Evolutionary conservation across 140 eudicot genomes (phyloP), one percentile per base, ranked within the genome.

Genomic region (Ambrosia hybrid): DNA sequence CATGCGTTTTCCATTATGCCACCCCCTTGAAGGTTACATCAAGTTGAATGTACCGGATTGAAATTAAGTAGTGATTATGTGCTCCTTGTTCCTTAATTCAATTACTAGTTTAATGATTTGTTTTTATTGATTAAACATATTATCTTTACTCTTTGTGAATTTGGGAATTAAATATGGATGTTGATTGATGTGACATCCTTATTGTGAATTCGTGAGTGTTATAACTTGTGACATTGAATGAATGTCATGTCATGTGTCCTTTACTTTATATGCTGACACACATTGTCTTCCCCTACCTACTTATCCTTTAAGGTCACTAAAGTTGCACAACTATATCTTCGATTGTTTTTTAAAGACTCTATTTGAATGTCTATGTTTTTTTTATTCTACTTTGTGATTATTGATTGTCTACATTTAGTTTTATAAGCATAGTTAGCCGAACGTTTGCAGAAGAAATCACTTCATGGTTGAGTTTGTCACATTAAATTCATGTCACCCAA

Each of bases 271-370:
- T 72, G 69, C 65, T 57, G 67, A 72, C 74, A 78, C 59, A 53
- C 78, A 72, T 67, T 65, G 39, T 57, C 46, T 65, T 71, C 78
- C 83, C 74, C 73, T 57, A 65, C 70, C 63, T 65, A 78, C 78
- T 72, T 57, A 74, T 78, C 66, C 74, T 78, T 56, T 12, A 48
- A 59, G n/a, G 36, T 68, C 46, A 68, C 70, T 49, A 58, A 68
- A 37, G 16, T 68, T 16, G 46, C 52, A 59, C 59, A 57, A 45
- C 62, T 76, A 45, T 48, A 48, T 9, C 69, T 68, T 57, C 15
- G 59, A 55, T 66, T 30, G 36, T 51, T 51, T 63, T 30, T 43
- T 30, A 63, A 9, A 51, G 43, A 4, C 71, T n/a, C 51, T 55
- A 67, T 56, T 67, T 58, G 61, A 38, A 67, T 57, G n/a, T 21